These are phyloP conservation scores for Penicillium sclerotiorum DNA, from an alignment of 2,329 filamentous ascomycete species.

Conservation along the genomic window DNA sequence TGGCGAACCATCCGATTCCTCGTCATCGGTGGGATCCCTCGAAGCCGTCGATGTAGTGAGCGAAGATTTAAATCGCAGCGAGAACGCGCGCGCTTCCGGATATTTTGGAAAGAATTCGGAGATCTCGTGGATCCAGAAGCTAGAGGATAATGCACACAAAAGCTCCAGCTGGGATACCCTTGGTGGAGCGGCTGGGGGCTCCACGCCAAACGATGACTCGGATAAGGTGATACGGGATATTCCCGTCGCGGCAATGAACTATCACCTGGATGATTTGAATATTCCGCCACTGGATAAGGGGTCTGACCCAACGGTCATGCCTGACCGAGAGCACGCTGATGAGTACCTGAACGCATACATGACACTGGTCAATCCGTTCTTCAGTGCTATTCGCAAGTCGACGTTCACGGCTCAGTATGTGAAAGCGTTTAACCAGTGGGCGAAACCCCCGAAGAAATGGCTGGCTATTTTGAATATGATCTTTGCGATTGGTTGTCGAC, in stretches of 20 bases:
- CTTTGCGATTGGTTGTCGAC: slow-evolving; percentile 48
- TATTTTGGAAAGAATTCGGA: slow-evolving; percentile 50
- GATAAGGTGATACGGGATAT: slow-evolving; percentile 25
- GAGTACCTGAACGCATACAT: slow-evolving; percentile 44
- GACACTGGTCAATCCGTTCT: slow-evolving; percentile 42
- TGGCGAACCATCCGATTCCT: slow-evolving; percentile 22
- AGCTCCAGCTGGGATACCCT: slow-evolving; percentile 11
- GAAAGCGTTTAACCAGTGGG: slow-evolving; percentile 31
- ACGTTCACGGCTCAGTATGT: slow-evolving; percentile 44
- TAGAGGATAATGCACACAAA: slow-evolving; percentile 34
- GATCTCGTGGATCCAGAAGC: slow-evolving; percentile 45
- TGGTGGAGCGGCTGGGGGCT: background rate
- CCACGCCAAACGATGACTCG: background rate
- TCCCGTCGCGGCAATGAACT: slow-evolving; percentile 35
- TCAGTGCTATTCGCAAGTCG: slow-evolving; percentile 42
- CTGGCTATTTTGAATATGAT: slow-evolving; percentile 50
- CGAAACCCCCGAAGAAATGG: slow-evolving; percentile 38
- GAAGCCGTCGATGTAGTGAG: slow-evolving; percentile 45
- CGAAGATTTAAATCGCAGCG: slow-evolving; percentile 44
- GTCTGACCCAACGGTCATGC: slow-evolving; percentile 40
- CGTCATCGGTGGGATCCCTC: slow-evolving; percentile 38
- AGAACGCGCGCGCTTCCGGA: slow-evolving; percentile 38
- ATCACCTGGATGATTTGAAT: slow-evolving; percentile 44
- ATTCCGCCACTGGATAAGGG: slow-evolving; percentile 36
- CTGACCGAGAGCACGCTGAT: slow-evolving; percentile 40